Evolutionary conservation across 441 rosid genomes (phyloP).

Genomic region (Theobroma grandiflorum): DNA sequence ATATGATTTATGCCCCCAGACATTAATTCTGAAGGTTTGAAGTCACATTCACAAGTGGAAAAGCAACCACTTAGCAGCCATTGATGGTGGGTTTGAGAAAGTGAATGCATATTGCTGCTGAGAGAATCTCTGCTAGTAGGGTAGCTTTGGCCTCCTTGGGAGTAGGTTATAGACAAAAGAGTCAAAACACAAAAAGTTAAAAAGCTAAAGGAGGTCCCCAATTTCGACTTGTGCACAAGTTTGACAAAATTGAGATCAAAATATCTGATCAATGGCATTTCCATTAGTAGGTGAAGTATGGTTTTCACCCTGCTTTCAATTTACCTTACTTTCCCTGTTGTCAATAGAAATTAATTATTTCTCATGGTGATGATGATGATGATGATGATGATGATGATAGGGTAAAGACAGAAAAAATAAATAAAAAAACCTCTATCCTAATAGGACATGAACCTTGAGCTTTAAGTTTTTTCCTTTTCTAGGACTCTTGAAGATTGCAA

Average conservation of each 20-base stretch:
- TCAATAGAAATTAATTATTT: not conserved
- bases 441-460: not conserved
- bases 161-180: not conserved
- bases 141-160: not conserved
- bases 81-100: not conserved
- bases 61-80: slow-evolving; percentile 2
- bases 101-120: not conserved
- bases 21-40: not conserved
- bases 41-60: not conserved
- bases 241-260: slow-evolving; percentile 14
- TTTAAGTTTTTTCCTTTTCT: not conserved
- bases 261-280: not conserved
- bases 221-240: not conserved
- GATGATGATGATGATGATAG: not conserved
- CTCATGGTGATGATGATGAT: not conserved
- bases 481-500: not conserved
- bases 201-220: not conserved
- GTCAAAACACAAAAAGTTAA: not conserved
- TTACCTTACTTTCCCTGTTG: not conserved
- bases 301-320: not conserved
- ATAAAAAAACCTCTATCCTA: too few relatives aligned
- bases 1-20: not conserved
- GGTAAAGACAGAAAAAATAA: too few relatives aligned
- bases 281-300: slow-evolving; percentile 19
- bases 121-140: not conserved